These are phyloP conservation scores for Backusella australiensis DNA, from an alignment of 192 early-diverging fungal species.

Conservation along the genomic window DNA sequence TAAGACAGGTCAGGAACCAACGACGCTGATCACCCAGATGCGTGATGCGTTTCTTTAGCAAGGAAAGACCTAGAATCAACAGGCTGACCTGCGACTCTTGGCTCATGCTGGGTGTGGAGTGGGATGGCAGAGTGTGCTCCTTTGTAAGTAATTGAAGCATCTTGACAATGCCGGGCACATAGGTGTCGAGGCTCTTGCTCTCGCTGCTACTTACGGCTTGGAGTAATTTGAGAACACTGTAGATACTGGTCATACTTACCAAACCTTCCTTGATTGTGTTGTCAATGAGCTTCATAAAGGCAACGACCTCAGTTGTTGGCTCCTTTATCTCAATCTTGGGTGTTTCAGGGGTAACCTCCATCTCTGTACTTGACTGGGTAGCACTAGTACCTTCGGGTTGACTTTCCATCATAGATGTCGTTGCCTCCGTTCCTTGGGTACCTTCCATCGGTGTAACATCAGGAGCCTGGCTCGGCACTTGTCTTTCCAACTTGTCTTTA, in stretches of 20 bases:
- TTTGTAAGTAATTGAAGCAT: slow-evolving; percentile 81
- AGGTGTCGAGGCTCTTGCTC: slow-evolving; percentile 65
- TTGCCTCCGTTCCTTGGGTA: background rate
- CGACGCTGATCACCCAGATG: slow-evolving; percentile 83
- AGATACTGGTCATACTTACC: slow-evolving; percentile 59
- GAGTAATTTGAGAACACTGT: slow-evolving; percentile 63
- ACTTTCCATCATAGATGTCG: background rate
- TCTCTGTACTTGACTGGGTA: background rate
- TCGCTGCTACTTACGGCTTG: slow-evolving; percentile 60
- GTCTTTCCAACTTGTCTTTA: slow-evolving; percentile 20
- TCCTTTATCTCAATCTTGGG: background rate
- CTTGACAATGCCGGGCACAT: slow-evolving; percentile 77
- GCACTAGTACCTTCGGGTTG: background rate
- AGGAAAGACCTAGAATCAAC: slow-evolving; percentile 48
- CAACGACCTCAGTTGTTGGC: slow-evolving; percentile 38
- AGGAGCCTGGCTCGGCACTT: background rate
- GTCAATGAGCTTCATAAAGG: slow-evolving; percentile 61
- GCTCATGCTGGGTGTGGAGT: slow-evolving; percentile 30
- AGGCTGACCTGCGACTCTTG: slow-evolving; percentile 50
- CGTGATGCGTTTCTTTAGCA: slow-evolving; percentile 59
- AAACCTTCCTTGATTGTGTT: slow-evolving; percentile 65
- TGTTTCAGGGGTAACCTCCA: background rate
- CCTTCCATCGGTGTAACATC: background rate
- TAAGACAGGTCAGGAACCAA: slow-evolving; percentile 77
- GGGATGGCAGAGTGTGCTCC: slow-evolving; percentile 65